Conservation (phyloP, 768 basidiomycete genomes). For the Lactarius indigo region DNA sequence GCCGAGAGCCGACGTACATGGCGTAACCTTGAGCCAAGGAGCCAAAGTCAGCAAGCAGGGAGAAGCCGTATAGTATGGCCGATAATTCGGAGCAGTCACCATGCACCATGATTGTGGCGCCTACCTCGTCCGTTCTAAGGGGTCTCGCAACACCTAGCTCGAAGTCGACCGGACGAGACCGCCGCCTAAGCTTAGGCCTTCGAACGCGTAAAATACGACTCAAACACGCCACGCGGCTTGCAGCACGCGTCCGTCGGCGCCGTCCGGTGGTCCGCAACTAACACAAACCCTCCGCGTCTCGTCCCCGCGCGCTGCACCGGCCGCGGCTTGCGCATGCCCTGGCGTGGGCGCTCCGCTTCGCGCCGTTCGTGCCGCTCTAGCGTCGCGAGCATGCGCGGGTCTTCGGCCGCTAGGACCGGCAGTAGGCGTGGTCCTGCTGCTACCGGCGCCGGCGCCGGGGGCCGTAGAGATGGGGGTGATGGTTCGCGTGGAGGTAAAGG, state of each 20-base stretch:
- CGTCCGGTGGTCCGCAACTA: conserved; percentile 3
- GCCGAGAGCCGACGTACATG: background rate
- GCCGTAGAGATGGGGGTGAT: background rate
- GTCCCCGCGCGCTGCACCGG: conserved; percentile 9
- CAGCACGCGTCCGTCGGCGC: background rate
- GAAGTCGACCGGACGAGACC: background rate
- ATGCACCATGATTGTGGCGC: background rate
- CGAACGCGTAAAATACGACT: conserved; percentile 1
- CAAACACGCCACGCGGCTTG: conserved; percentile 4
- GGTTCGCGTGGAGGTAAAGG: background rate
- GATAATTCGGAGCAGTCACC: too few relatives aligned
- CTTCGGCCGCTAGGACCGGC: conserved; percentile 14
- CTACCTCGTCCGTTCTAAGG: background rate
- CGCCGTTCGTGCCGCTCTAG: conserved; percentile 17
- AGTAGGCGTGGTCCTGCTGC: conserved; percentile 1
- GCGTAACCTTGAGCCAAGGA: background rate
- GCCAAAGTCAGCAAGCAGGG: background rate
- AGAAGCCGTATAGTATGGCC: background rate
- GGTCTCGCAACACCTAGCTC: background rate
- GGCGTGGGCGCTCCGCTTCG: conserved; percentile 13
- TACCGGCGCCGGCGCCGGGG: background rate
- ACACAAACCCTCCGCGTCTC: conserved; percentile 14
- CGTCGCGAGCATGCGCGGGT: conserved; percentile 9
- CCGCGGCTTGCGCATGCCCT: conserved; percentile 11
- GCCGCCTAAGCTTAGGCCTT: accelerated